Evolutionary conservation across 2,329 filamentous ascomycete genomes (phyloP), one percentile per base, ranked within the genome.

Genomic region (Teratosphaeria nubilosa): DNA sequence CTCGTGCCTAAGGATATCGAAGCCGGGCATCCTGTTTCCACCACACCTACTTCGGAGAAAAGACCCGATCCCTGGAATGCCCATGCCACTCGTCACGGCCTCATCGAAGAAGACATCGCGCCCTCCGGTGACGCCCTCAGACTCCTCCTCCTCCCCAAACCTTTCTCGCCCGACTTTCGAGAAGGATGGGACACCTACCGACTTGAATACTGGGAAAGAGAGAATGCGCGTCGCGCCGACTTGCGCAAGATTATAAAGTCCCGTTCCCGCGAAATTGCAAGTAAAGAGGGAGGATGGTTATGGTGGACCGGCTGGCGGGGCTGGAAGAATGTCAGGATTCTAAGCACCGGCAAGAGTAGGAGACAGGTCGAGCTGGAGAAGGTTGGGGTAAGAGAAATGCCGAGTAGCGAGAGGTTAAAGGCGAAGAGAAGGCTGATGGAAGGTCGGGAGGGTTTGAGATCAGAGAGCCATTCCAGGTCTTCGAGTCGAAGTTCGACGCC

Each of bases 121-220:
- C 85, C 89, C 0, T 92, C 91, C 0, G 94, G 94, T 2, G 91
- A 97, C 74, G 88, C 92, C 69, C 86, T 99, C 66, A 94, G 95
- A 73, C 81, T 99, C 0, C 78, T 97, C 20, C 79, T 99, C 7
- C 82, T 96, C 11, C 90, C 94, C 0, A 99, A 99, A 71, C 91
- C 91, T 0, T 99, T 99, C 69, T 95, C 90, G 5, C 87, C 94
- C 0, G 90, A 90, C 53, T 99, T 99, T 69, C 83, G 94, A 22
- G 91, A 97, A 72, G 95, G 96, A 64, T 99, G 94, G 94, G 94
- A 99, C 69, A 80, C 92, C 16, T 99, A 95, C 74, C 83, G 94
- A 56, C 86, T 87, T 34, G 91, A 96, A 60, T 99, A 96, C 74
- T 99, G 94, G 94, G 92, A 96, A 66, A 86, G 86, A 61, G 94